Percentiles rank a stretch among this genome's conserved stretches.
Conservation (phyloP, 305 asterid genomes). For the Ruellia speciosa region DNA sequence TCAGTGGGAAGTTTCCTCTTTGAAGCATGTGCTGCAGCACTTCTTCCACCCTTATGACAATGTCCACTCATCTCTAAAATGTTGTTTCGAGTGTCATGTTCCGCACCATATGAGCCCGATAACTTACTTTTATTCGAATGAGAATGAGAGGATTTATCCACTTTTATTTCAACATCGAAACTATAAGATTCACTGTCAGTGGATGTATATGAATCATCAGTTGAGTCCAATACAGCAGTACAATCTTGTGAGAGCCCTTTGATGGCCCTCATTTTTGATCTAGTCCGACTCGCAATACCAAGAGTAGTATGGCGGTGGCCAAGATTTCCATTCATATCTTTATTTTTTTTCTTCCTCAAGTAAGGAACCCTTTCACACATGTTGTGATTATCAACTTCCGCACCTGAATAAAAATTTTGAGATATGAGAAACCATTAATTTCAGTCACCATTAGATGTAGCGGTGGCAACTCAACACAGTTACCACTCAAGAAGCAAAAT, state of each 20-base stretch:
- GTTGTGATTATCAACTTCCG: too few species aligned
- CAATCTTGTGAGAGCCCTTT: slow-evolving; percentile 17
- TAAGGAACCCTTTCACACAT: background rate
- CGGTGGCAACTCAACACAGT: too few species aligned
- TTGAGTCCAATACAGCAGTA: background rate
- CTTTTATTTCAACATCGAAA: background rate
- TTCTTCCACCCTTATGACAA: background rate
- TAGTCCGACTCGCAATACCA: slow-evolving; percentile 25
- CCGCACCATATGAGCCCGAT: background rate
- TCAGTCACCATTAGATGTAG: too few species aligned
- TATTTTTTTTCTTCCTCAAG: background rate
- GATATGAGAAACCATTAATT: too few species aligned
- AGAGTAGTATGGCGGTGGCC: background rate
- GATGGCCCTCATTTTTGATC: slow-evolving; percentile 18
- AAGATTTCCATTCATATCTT: too few species aligned
- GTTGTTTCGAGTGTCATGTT: background rate
- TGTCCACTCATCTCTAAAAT: background rate
- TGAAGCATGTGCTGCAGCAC: background rate
- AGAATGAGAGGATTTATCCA: too few species aligned
- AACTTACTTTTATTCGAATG: background rate
- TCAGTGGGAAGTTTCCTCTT: background rate
- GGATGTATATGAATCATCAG: slow-evolving; percentile 18
- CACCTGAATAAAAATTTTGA: too few species aligned
- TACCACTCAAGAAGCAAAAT: too few species aligned
- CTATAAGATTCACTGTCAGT: slow-evolving; percentile 14